These are phyloP conservation scores for Thozetella sp. DNA, from an alignment of 495 filamentous ascomycete species.

Conservation along the genomic window DNA sequence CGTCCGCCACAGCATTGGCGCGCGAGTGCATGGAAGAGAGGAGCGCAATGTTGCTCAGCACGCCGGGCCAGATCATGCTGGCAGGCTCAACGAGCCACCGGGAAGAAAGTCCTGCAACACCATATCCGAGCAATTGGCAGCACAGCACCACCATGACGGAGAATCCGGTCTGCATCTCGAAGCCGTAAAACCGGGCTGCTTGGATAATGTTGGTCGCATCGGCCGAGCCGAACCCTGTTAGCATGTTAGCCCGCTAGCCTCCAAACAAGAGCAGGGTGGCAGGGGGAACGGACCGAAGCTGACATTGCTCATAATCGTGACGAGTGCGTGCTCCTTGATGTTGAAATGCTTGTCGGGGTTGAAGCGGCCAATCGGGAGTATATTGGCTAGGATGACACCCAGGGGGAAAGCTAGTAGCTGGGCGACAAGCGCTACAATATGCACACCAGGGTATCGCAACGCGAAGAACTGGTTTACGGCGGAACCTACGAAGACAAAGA, in stretches of 20 bases:
- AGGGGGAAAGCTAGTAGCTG: slow-evolving; percentile 24
- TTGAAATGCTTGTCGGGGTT: slow-evolving; percentile 43
- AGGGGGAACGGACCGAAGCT: slow-evolving; percentile 15
- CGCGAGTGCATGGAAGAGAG: slow-evolving; percentile 23
- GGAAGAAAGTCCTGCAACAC: slow-evolving; percentile 41
- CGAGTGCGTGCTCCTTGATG: slow-evolving; percentile 39
- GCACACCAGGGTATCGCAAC: slow-evolving; percentile 24
- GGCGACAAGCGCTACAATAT: slow-evolving; percentile 23
- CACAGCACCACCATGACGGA: slow-evolving; percentile 32
- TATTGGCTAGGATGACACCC: slow-evolving; percentile 17
- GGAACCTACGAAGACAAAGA: slow-evolving; percentile 27
- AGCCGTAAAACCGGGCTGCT: slow-evolving; percentile 43
- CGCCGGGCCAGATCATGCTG: slow-evolving; percentile 25
- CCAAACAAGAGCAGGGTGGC: no score
- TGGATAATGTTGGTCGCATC: slow-evolving; percentile 49
- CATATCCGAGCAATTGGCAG: slow-evolving; percentile 41
- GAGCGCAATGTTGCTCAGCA: slow-evolving; percentile 24
- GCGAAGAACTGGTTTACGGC: slow-evolving; percentile 28
- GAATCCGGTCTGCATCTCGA: slow-evolving; percentile 41
- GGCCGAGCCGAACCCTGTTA: slow-evolving; percentile 31
- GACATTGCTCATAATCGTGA: slow-evolving; percentile 32
- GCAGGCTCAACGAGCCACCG: slow-evolving; percentile 43
- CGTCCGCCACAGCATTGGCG: slow-evolving; percentile 17
- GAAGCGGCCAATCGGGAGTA: slow-evolving; percentile 20
- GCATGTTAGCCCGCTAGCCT: no score